Base-by-base conservation (phyloP, 129 eudicot genomes). In the Lactuca sativa region DNA sequence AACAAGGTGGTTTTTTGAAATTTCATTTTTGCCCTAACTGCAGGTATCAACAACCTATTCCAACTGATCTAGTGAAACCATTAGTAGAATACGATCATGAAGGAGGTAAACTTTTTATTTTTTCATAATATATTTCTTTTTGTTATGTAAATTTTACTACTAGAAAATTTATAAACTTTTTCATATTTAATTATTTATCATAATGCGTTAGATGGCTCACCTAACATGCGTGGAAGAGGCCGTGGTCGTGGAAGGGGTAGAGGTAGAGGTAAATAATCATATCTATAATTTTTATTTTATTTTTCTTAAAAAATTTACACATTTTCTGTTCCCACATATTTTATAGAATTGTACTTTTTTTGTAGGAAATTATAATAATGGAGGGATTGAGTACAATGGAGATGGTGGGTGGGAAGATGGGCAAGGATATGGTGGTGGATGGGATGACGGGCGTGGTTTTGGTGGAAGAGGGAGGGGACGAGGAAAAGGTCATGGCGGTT, bases 21-120 rank as follows among this genome's bases (percentile, higher is more conserved):
- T 38, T 4, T 7, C 43, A 38, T 44, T 11, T 44, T 44, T 44
- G n/a, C 12, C 11, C 17, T 43, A 21, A 5, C 54, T 67, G 51
- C 62, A 78, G 85, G 69, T 81, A 81, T 43, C 85, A 81, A 72
- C 68, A 15, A 58, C 85, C 85, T 4, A 65, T 81, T 58, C 85
- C 85, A 17, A 63, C 47, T 52, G 85, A 81, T 66, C 78, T 66
- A 58, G 85, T 81, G 78, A 76, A 67, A 64, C 75, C 81, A 4
- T 61, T 43, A 37, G 58, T 56, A 5, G 82, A 71, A 13, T 61
- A 57, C 32, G 85, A 81, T 10, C 40, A 76, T 54, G 85, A 76
- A 69, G 85, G 78, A 81, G 85, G 85, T 81, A 76, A 51, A 38
- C 3, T 53, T 15, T 74, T n/a, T 47, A 14, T 16, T 21, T 44